These are phyloP conservation scores for Mycena polygramma DNA, from an alignment of 768 basidiomycete species.

Conservation along the genomic window DNA sequence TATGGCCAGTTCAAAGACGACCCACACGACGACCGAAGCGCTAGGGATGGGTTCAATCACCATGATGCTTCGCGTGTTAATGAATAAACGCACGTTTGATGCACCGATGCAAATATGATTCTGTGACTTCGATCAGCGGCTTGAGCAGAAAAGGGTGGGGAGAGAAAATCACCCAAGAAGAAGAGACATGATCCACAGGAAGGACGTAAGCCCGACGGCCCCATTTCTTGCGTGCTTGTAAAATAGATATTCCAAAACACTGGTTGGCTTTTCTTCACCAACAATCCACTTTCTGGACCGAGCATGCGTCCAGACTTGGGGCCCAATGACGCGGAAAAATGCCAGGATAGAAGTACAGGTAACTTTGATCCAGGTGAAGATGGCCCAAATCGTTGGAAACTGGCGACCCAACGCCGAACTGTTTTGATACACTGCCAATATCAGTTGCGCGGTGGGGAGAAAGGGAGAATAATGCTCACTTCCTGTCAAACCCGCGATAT, in stretches of 20 bases:
- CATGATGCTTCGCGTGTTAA: neutral
- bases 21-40: conserved; percentile 50
- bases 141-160: neutral
- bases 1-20: conserved; percentile 47
- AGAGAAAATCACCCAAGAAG: conserved; percentile 42
- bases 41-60: conserved; percentile 29
- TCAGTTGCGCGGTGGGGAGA: neutral
- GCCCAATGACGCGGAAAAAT: conserved; percentile 35
- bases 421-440: conserved; percentile 31
- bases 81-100: conserved; percentile 47
- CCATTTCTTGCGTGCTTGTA: conserved; percentile 32
- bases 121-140: conserved; percentile 31
- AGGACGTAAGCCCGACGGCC: conserved; percentile 12
- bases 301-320: conserved; percentile 33
- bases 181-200: conserved; percentile 42
- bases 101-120: conserved; percentile 52
- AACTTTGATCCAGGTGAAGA: conserved; percentile 28
- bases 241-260: conserved; percentile 32
- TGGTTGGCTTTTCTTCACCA: conserved; percentile 30
- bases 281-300: conserved; percentile 31
- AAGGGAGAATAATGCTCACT: conserved; percentile 17
- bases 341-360: conserved; percentile 29
- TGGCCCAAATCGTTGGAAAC: conserved; percentile 27
- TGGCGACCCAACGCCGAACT: conserved; percentile 28
- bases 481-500: conserved; percentile 35